Conservation (phyloP, 176 grass and related monocot genomes). For the Eleusine indica region DNA sequence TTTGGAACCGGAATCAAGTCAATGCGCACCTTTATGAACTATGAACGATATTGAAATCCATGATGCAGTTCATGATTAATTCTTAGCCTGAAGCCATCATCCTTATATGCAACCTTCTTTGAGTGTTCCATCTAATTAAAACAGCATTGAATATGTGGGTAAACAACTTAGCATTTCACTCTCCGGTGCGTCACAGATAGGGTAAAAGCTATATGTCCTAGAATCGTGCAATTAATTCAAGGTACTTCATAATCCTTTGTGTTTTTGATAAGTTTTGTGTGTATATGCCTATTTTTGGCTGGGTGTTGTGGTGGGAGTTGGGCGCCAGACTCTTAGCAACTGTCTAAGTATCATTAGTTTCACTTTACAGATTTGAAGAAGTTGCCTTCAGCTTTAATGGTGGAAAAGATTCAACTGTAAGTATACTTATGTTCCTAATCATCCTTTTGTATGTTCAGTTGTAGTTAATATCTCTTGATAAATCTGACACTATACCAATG, state of each 20-base stretch:
- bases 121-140: not conserved
- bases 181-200: not conserved
- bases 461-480: constrained; percentile 19
- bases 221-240: not conserved
- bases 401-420: constrained; percentile 99
- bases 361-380: constrained; percentile 74
- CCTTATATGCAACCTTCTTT: not conserved
- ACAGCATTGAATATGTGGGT: not conserved
- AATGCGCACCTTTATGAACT: not conserved
- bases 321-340: not conserved
- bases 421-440: constrained; percentile 42
- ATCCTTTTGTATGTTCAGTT: constrained; percentile 20
- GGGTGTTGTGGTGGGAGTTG: not conserved
- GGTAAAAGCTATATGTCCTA: constrained; percentile 13
- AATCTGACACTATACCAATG: constrained; percentile 32
- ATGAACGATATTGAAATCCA: not conserved
- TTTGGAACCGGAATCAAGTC: not conserved
- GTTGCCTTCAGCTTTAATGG: constrained; percentile 99
- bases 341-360: constrained; percentile 40
- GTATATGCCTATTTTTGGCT: not conserved
- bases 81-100: constrained; percentile 1
- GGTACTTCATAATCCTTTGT: not conserved
- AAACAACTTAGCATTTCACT: not conserved
- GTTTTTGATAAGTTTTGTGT: not conserved
- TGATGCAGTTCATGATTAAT: not conserved